A percentile compares a stretch with the other conserved stretches of the same genome.
Conservation (phyloP, 208 protist species). For the Angomonas deanei region DNA sequence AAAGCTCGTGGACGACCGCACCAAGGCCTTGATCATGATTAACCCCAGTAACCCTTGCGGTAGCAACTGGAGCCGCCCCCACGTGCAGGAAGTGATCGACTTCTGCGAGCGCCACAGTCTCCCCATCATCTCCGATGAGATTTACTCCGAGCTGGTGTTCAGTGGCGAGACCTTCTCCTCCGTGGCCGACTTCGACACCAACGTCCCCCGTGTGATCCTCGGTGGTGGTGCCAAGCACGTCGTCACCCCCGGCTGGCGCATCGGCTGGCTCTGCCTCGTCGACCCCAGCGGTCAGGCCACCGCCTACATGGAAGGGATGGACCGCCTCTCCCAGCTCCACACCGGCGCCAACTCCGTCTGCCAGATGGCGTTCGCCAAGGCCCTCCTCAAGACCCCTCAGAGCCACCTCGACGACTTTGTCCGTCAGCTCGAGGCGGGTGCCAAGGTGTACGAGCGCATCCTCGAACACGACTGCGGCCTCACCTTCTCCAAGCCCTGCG, state of each 20-base stretch:
- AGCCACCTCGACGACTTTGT: conserved; percentile 45
- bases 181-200: conserved; percentile 74
- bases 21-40: conserved; percentile 88
- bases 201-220: conserved; percentile 77
- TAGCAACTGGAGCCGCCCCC: conserved; percentile 76
- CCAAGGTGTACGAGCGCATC: conserved; percentile 34
- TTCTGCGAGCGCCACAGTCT: conserved; percentile 82
- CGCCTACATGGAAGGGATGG: conserved; percentile 41
- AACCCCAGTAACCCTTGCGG: conserved; percentile 96
- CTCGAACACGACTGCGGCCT: conserved; percentile 42
- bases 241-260: conserved; percentile 91
- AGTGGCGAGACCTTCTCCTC: conserved; percentile 64
- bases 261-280: conserved; percentile 85
- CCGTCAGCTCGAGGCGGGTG: conserved; percentile 36
- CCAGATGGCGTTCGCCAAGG: conserved; percentile 75
- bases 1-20: conserved; percentile 80
- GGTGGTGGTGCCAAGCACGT: conserved; percentile 91
- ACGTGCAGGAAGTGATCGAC: conserved; percentile 77
- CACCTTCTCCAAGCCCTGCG: conserved; percentile 42
- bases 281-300: conserved; percentile 38
- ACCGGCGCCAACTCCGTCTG: conserved; percentile 89
- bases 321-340: conserved; percentile 61
- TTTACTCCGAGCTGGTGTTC: conserved; percentile 94
- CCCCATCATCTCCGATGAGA: conserved; percentile 93
- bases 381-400: conserved; percentile 61